Evolutionary conservation across 108 stramenopile species (phyloP).

Genomic region (Aurantiochytrium sp.): DNA sequence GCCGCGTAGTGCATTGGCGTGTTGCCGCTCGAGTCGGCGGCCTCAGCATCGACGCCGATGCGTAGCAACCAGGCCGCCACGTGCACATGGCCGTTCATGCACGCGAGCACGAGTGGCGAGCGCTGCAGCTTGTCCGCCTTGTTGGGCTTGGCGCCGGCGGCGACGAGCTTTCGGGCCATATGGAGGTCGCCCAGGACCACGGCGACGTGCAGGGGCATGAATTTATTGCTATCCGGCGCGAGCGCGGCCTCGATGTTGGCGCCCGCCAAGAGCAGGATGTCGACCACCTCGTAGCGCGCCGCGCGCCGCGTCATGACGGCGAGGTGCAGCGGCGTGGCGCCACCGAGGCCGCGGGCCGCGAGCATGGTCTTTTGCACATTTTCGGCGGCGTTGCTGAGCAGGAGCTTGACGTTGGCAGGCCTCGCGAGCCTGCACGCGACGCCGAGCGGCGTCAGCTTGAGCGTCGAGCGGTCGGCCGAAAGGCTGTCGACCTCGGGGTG

Average conservation of each 20-base stretch:
- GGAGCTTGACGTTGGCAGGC: not conserved
- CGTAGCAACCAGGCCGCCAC: not conserved
- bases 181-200: not conserved
- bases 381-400: not conserved
- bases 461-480: not conserved
- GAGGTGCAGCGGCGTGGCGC: not conserved
- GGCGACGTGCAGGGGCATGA: not conserved
- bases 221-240: not conserved
- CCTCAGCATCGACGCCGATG: conserved; percentile 15
- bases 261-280: not conserved
- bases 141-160: not conserved
- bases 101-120: not conserved
- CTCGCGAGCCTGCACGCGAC: not conserved
- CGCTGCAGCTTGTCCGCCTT: not conserved
- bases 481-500: not conserved
- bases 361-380: not conserved
- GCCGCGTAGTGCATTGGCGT: not conserved
- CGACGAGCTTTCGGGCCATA: not conserved
- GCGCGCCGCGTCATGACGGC: not conserved
- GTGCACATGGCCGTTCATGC: not conserved
- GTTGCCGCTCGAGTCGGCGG: not conserved
- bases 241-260: not conserved
- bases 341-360: not conserved
- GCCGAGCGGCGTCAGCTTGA: not conserved
- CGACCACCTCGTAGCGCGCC: not conserved